Base-by-base conservation (phyloP, 2,329 filamentous ascomycete species). In the Dothistroma pini region DNA sequence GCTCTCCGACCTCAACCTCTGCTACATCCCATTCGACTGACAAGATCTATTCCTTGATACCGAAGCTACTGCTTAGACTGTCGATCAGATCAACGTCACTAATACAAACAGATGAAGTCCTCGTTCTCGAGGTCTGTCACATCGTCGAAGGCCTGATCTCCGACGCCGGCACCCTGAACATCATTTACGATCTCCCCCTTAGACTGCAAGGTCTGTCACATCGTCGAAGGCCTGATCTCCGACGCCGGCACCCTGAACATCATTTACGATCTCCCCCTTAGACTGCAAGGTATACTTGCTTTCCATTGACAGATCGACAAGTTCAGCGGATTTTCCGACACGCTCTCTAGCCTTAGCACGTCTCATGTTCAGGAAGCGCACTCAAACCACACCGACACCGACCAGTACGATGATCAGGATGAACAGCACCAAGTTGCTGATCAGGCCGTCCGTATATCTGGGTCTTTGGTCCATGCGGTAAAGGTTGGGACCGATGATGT, bases 401-500 rank as follows among this genome's bases (percentile, higher is more conserved):
- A 83, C 79, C 0, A 89, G 74, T 2, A 82, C 68, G 2, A 86
- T 79, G n/a, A 89, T 79, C 1, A 82, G 72, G 22, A 84, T 75
- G 71, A 89, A 89, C 58, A 90, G 79, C 12, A 79, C 78, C 2
- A 89, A 77, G 63, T 87, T 88, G 1, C 83, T 81, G 1, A 80
- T 77, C 0, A 89, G 74, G 2, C 87, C 86, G 4, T 83, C 76
- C 3, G 75, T 75, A 58, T 88, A 88, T 2, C 79, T 72, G 0
- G 86, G 86, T 34, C 81, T 82, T 67, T 88, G 84, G 2, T 79
- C 79, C 0, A 84, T 82, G 4, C 82, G 86, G 71, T 87, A 89
- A 0, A 89, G 76, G 52, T 86, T 81, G 0, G 87, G 87, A 0
- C 86, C 87, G 22, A 89, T 76, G 38, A 89, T 84, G 66, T 90